phyloP scores from a whole-genome alignment of 1,139 yeast species.

The Suhomyces coccinellae region DNA sequence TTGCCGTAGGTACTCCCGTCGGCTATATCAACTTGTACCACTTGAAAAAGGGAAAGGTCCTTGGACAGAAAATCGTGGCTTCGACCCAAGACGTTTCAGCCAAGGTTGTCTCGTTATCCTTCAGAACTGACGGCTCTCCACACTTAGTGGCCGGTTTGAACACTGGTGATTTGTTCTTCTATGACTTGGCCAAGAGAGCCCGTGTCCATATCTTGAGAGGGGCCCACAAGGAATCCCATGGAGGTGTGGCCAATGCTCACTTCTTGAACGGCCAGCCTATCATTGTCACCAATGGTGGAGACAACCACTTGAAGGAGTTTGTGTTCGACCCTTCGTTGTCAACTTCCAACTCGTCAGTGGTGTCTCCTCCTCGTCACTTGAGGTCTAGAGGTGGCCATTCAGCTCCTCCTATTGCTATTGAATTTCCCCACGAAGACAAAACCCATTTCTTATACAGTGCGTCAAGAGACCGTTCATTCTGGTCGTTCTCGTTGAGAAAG shows the following conservation, averaged over 20 bases:
- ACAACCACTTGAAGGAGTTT: slow-evolving; percentile 83
- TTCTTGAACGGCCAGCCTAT: slow-evolving; percentile 93
- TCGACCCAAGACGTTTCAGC: slow-evolving; percentile 51
- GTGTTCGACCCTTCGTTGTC: slow-evolving; percentile 92
- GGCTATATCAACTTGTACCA: slow-evolving; percentile 72
- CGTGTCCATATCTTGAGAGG: slow-evolving; percentile 74
- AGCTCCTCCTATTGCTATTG: slow-evolving; percentile 78
- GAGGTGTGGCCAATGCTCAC: slow-evolving; percentile 76
- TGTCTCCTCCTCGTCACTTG: slow-evolving; percentile 87
- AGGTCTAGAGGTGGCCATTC: slow-evolving; percentile 97
- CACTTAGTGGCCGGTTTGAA: slow-evolving; percentile 80
- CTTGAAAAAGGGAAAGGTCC: slow-evolving; percentile 60
- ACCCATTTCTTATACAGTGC: slow-evolving; percentile 87
- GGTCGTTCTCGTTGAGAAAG: slow-evolving; percentile 90
- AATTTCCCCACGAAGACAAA: slow-evolving; percentile 73
- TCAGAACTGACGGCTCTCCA: slow-evolving; percentile 88
- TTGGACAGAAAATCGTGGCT: slow-evolving; percentile 54
- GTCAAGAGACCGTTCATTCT: slow-evolving; percentile 80
- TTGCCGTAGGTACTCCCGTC: slow-evolving; percentile 73
- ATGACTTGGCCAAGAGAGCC: slow-evolving; percentile 70
- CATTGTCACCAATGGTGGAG: slow-evolving; percentile 88
- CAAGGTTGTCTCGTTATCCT: slow-evolving; percentile 70
- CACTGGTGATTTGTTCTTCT: slow-evolving; percentile 82
- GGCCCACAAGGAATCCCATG: slow-evolving; percentile 72
- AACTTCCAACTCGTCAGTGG: slow-evolving; percentile 60